Conservation (phyloP, 2,329 filamentous ascomycete genomes). For the Fusarium tupiense region DNA sequence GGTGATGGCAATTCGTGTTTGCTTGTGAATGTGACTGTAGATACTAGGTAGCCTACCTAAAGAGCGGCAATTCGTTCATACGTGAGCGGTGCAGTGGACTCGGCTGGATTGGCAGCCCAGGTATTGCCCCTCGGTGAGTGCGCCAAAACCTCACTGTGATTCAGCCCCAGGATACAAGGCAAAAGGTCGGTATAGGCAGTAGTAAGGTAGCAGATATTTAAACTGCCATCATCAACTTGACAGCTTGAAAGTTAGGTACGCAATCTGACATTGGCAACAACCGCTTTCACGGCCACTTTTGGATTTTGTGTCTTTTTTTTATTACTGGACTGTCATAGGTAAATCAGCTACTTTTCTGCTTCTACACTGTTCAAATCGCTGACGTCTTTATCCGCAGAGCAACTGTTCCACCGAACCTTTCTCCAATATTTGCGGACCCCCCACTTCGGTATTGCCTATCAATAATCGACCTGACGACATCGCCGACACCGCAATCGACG, state of each 20-base stretch:
- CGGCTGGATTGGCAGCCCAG: background rate
- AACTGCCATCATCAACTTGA: conserved; percentile 9
- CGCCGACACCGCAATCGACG: conserved; percentile 32
- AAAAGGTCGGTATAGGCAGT: background rate
- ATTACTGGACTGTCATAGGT: background rate
- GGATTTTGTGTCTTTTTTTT: background rate
- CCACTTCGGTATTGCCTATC: conserved; percentile 22
- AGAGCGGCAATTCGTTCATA: background rate
- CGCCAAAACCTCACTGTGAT: conserved; percentile 2
- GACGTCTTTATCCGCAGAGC: conserved; percentile 29
- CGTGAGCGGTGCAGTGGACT: background rate
- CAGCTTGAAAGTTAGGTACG: background rate
- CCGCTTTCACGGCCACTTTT: background rate
- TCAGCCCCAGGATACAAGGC: conserved; percentile 39
- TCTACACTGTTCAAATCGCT: conserved; percentile 18
- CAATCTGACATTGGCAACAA: conserved; percentile 3
- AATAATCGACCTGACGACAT: conserved; percentile 38
- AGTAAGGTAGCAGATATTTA: background rate
- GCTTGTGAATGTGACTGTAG: background rate
- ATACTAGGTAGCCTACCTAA: background rate
- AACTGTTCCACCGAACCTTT: conserved; percentile 35
- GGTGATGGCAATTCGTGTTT: background rate
- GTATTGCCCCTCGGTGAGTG: background rate
- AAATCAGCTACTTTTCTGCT: background rate
- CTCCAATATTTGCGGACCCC: conserved; percentile 34